Evolutionary conservation across 1,139 yeast genomes (phyloP).

Genomic region (Entelexis paramagnoliae): DNA sequence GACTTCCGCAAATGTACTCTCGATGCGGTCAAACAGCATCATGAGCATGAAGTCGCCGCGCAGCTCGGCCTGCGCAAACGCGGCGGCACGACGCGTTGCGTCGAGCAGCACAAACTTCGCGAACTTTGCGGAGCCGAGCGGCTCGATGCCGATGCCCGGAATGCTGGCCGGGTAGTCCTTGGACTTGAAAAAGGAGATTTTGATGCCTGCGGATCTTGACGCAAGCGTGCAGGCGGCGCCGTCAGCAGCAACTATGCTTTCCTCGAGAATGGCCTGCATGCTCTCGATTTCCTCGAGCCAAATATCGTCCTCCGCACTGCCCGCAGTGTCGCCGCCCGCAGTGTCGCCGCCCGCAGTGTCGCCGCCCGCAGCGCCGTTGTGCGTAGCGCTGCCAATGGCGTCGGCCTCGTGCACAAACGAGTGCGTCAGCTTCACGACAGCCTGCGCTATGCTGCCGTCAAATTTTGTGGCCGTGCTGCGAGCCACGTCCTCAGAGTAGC

Average conservation of each 20-base stretch:
- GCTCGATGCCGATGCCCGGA: conserved; percentile 30
- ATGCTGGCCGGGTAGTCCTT: conserved; percentile 28
- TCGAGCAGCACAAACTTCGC: conserved; percentile 71
- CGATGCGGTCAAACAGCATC: conserved; percentile 63
- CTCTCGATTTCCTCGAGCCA: conserved; percentile 81
- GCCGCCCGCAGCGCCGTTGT: too few species aligned
- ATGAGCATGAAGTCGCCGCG: conserved; percentile 63
- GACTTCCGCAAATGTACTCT: conserved; percentile 47
- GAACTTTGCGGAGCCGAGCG: conserved; percentile 36
- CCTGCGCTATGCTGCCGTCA: conserved; percentile 40
- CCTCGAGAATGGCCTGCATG: conserved; percentile 45
- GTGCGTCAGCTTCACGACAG: conserved; percentile 39
- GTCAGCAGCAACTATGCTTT: conserved; percentile 2
- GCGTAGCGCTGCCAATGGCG: too few species aligned
- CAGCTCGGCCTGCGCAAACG: conserved; percentile 34
- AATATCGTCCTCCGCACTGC: conserved; percentile 32
- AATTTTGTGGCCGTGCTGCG: conserved; percentile 39
- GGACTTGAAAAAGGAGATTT: conserved; percentile 24
- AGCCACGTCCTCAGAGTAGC: conserved; percentile 59
- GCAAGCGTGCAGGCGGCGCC: conserved; percentile 16
- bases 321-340: too few species aligned
- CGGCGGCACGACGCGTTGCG: conserved; percentile 40
- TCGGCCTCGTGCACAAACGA: conserved; percentile 29
- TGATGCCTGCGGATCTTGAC: conserved; percentile 10
- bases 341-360: too few species aligned